phyloP scores from a whole-genome alignment of 78 protist genomes.

The Tieghemostelium lacteum region DNA sequence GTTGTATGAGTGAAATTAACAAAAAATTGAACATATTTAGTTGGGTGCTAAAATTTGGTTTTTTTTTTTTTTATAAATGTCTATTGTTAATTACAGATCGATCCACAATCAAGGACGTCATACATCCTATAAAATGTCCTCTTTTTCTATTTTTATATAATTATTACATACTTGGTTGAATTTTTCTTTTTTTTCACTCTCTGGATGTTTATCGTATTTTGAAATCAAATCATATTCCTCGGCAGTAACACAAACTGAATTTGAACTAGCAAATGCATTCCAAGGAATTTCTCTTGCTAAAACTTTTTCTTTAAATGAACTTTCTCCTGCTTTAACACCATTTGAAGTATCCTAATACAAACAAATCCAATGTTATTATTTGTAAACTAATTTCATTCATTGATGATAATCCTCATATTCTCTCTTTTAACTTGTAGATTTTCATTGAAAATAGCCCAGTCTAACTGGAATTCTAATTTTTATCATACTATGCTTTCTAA shows the following conservation, averaged over 20 bases:
- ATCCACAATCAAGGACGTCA: too few species aligned
- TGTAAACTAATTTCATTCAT: too few species aligned
- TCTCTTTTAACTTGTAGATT: too few species aligned
- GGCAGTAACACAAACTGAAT: conserved; percentile 12
- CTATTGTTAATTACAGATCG: background rate
- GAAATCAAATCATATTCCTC: conserved; percentile 62
- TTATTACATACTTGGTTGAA: background rate
- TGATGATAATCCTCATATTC: too few species aligned
- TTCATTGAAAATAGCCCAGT: too few species aligned
- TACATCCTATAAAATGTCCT: background rate
- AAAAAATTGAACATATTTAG: conserved; percentile 48
- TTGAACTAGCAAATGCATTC: conserved; percentile 37
- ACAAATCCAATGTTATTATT: conserved; percentile 18
- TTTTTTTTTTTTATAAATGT: background rate
- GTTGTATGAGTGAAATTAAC: conserved; percentile 48
- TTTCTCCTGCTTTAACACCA: conserved; percentile 68
- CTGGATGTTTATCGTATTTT: conserved; percentile 70
- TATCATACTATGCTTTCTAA: too few species aligned
- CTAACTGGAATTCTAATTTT: too few species aligned
- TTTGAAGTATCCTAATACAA: conserved; percentile 36
- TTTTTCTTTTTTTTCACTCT: conserved; percentile 48
- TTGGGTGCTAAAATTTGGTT: conserved; percentile 29
- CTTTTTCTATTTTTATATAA: background rate
- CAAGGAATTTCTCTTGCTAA: conserved; percentile 62
- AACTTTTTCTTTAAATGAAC: conserved; percentile 48